phyloP scores from a whole-genome alignment of 257 asterid genomes.

The Galeopsis tetrahit region DNA sequence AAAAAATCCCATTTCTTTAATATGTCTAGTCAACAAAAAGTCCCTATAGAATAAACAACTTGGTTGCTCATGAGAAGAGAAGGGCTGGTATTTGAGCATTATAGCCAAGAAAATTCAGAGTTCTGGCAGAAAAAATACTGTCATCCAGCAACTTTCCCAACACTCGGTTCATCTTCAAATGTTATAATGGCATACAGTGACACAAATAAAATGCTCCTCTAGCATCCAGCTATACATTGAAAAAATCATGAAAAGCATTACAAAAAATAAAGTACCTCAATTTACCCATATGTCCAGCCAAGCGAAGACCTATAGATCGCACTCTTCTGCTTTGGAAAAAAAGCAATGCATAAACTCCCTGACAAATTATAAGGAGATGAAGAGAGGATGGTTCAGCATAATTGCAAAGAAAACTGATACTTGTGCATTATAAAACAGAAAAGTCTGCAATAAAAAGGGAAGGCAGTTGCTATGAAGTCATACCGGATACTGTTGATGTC shows the following conservation, averaged over 20 bases:
- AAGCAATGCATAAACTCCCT: slow-evolving; percentile 95
- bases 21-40: background rate
- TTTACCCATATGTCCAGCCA: slow-evolving; percentile 91
- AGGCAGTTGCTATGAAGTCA: slow-evolving; percentile 34
- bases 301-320: slow-evolving; percentile 86
- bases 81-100: background rate
- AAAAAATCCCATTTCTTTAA: background rate
- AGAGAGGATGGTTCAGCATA: slow-evolving; percentile 24
- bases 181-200: background rate
- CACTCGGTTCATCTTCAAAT: slow-evolving; percentile 9
- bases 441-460: slow-evolving; percentile 16
- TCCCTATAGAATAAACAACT: background rate
- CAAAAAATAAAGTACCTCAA: slow-evolving; percentile 61
- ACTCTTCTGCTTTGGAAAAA: slow-evolving; percentile 86
- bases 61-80: background rate
- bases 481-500: slow-evolving; percentile 95
- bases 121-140: background rate
- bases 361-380: slow-evolving; percentile 31
- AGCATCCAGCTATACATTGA: background rate
- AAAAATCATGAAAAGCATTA: slow-evolving; percentile 7
- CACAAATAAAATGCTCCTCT: slow-evolving; percentile 2
- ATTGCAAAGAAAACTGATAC: slow-evolving; percentile 30
- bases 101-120: background rate
- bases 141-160: background rate
- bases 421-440: slow-evolving; percentile 7